phyloP scores from a whole-genome alignment of 495 filamentous ascomycete species.

The Talaromyces wortmannii region DNA sequence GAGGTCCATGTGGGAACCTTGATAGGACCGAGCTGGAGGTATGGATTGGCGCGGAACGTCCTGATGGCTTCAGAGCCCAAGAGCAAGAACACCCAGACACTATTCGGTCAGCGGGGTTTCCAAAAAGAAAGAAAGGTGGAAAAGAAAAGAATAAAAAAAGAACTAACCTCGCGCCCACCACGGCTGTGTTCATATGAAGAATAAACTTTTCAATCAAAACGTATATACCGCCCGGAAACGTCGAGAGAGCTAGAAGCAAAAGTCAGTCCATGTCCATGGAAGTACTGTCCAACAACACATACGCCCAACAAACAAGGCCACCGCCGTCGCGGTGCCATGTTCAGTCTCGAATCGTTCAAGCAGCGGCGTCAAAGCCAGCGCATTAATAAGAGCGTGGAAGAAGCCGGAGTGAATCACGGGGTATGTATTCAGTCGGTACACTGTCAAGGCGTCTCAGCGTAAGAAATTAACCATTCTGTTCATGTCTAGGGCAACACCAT shows the following conservation, averaged over 20 bases:
- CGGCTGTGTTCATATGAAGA: conserved; percentile 55
- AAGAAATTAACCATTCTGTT: neutral
- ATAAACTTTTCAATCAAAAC: conserved; percentile 61
- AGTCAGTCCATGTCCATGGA: conserved; percentile 6
- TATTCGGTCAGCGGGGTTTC: conserved; percentile 16
- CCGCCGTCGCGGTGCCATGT: conserved; percentile 78
- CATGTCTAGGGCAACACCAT: conserved; percentile 24
- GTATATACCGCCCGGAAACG: conserved; percentile 68
- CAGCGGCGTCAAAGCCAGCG: conserved; percentile 71
- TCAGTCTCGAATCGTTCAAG: conserved; percentile 92
- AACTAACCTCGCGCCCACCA: conserved; percentile 78
- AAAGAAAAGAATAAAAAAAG: too few relatives aligned
- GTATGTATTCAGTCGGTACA: conserved; percentile 90
- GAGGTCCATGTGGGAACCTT: conserved; percentile 89
- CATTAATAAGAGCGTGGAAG: conserved; percentile 74
- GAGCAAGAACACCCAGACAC: conserved; percentile 88
- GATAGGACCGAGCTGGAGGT: conserved; percentile 60
- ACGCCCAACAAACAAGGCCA: conserved; percentile 86
- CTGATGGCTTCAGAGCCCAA: conserved; percentile 78
- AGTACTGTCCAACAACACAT: conserved; percentile 29
- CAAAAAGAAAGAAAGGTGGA: neutral
- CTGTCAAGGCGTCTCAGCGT: conserved; percentile 31
- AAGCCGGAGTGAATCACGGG: conserved; percentile 79
- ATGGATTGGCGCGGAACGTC: conserved; percentile 65
- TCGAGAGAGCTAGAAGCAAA: conserved; percentile 61